phyloP scores from a whole-genome alignment of 352 stramenopile species.

The Thalassiosira ordinaria region DNA sequence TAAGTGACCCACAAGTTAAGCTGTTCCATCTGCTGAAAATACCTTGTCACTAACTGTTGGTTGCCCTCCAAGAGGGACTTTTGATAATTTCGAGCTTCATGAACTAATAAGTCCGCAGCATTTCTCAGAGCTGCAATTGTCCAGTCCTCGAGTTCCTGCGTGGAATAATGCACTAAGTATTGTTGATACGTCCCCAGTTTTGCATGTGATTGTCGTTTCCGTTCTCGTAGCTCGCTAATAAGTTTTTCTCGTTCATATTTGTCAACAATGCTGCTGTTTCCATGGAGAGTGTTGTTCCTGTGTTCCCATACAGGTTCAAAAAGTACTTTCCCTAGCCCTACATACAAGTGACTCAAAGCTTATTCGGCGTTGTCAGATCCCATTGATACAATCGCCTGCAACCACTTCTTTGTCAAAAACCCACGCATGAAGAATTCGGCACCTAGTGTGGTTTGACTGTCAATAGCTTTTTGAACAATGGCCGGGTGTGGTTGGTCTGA shows the following conservation, averaged over 20 bases:
- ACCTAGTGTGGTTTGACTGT: background rate
- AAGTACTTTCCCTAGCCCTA: background rate
- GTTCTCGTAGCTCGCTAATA: too few relatives aligned
- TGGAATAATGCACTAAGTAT: too few relatives aligned
- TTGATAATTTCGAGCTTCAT: too few relatives aligned
- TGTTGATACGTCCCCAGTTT: too few relatives aligned
- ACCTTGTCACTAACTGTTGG: too few relatives aligned
- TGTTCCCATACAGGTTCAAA: background rate
- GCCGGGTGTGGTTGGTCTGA: background rate
- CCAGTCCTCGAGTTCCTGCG: too few relatives aligned
- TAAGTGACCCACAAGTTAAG: too few relatives aligned
- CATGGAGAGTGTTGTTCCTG: background rate
- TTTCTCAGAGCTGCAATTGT: too few relatives aligned
- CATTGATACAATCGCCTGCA: background rate
- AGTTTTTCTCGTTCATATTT: background rate
- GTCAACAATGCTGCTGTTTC: background rate
- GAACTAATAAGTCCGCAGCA: too few relatives aligned
- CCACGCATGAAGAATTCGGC: background rate
- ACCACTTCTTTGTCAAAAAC: background rate
- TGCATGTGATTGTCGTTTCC: too few relatives aligned
- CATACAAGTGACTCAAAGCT: background rate
- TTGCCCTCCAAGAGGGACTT: too few relatives aligned
- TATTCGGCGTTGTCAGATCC: background rate
- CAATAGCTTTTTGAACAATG: background rate
- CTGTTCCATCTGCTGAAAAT: too few relatives aligned